A percentile compares a stretch with the other conserved stretches of the same genome.
Evolutionary conservation across 805 yeast species (phyloP).

Genomic region (Crinitomyces ghanaensis): DNA sequence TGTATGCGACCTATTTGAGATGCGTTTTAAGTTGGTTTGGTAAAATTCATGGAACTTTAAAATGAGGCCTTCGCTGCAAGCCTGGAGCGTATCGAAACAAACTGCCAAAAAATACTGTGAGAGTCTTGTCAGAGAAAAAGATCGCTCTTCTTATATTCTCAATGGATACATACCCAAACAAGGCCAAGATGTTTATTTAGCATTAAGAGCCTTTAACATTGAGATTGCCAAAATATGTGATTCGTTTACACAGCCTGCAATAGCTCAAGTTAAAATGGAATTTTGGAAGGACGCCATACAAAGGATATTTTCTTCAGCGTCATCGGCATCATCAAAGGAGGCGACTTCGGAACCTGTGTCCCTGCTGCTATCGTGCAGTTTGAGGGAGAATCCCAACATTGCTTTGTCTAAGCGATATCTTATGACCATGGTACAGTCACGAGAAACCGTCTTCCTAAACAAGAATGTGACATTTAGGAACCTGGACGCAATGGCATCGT

Average conservation of each 20-base stretch:
- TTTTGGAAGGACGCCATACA: constrained; percentile 62
- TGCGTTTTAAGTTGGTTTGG: not conserved
- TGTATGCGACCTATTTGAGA: not conserved
- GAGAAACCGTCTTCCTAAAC: constrained; percentile 43
- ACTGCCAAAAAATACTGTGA: constrained; percentile 36
- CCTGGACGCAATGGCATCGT: constrained; percentile 52
- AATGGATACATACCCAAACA: constrained; percentile 60
- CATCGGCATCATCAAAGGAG: constrained; percentile 13
- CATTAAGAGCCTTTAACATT: constrained; percentile 51
- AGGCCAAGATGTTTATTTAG: constrained; percentile 50
- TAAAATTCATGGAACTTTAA: no score
- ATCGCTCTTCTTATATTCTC: constrained; percentile 52
- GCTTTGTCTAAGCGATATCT: constrained; percentile 44
- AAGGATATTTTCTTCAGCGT: constrained; percentile 29
- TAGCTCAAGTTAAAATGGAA: constrained; percentile 42
- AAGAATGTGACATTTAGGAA: constrained; percentile 36
- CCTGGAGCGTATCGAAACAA: not conserved
- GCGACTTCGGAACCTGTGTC: constrained; percentile 53
- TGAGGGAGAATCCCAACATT: constrained; percentile 29
- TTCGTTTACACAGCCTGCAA: constrained; percentile 24
- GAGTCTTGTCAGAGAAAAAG: constrained; percentile 30
- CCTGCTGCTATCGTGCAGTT: constrained; percentile 42
- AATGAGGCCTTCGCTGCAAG: no score
- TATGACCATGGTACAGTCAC: constrained; percentile 47
- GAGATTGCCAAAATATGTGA: constrained; percentile 48